Percentiles rank a stretch among this genome's conserved stretches.
These are phyloP conservation scores for Parietaria judaica DNA, from an alignment of 306 rosid genomes.

Conservation along the genomic window DNA sequence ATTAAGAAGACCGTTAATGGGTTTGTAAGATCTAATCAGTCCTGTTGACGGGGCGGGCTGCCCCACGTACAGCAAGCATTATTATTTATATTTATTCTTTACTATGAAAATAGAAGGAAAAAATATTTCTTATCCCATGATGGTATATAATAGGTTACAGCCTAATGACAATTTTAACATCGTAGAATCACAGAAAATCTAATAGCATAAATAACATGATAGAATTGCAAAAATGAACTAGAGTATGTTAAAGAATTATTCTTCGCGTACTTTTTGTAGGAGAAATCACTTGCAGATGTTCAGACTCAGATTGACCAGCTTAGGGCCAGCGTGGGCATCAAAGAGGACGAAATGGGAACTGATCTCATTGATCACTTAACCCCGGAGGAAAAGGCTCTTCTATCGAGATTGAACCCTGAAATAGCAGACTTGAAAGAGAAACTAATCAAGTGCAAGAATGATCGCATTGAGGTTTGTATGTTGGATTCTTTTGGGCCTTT, in stretches of 20 bases:
- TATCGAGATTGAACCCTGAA: slow-evolving; percentile 84
- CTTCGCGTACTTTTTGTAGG: slow-evolving; percentile 40
- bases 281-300: slow-evolving; percentile 79
- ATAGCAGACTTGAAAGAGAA: slow-evolving; percentile 74
- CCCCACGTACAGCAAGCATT: too few species aligned
- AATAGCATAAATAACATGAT: too few species aligned
- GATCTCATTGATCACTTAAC: slow-evolving; percentile 93
- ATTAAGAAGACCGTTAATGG: too few species aligned
- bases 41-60: too few species aligned
- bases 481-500: slow-evolving; percentile 9
- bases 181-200: too few species aligned
- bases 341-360: slow-evolving; percentile 86
- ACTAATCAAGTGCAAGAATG: slow-evolving; percentile 74
- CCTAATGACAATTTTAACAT: too few species aligned
- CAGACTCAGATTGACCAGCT: slow-evolving; percentile 84
- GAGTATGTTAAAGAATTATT: slow-evolving; percentile 9
- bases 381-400: slow-evolving; percentile 69
- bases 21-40: too few species aligned
- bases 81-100: too few species aligned
- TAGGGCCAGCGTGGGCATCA: slow-evolving; percentile 67
- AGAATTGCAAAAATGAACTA: too few species aligned
- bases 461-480: slow-evolving; percentile 79
- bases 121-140: background rate
- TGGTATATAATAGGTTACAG: slow-evolving; percentile 14
- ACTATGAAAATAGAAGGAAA: too few species aligned